Evolutionary conservation across 306 rosid species (phyloP).

Genomic region (Vachellia pachyceras): DNA sequence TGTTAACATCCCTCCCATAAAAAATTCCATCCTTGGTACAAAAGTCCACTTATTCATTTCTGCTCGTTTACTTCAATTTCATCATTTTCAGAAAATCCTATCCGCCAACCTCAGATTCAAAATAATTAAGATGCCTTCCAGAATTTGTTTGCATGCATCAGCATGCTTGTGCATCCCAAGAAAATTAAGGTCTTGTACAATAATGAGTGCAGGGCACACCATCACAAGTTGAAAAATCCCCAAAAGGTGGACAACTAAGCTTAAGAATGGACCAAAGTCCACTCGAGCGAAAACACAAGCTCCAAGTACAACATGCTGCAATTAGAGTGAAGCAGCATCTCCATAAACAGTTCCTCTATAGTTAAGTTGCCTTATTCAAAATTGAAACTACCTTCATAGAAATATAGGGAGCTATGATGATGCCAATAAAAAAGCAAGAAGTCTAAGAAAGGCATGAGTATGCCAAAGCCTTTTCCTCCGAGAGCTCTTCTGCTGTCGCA

Average conservation of each 20-base stretch:
- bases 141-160: conserved; percentile 15
- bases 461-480: conserved; percentile 91
- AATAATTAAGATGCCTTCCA: background rate
- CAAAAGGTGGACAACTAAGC: background rate
- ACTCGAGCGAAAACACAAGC: conserved; percentile 41
- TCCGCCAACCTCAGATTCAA: background rate
- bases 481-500: conserved; percentile 79
- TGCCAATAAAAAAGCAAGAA: conserved; percentile 8
- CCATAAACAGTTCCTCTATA: conserved; percentile 48
- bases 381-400: conserved; percentile 43
- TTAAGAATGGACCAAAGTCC: background rate
- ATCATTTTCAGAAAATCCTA: background rate
- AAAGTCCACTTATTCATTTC: no score
- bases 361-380: conserved; percentile 64
- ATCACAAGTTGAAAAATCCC: conserved; percentile 1
- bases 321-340: conserved; percentile 41
- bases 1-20: no score
- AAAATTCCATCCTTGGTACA: no score
- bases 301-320: conserved; percentile 44
- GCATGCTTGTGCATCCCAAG: conserved; percentile 45
- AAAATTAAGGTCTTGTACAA: conserved; percentile 26
- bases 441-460: conserved; percentile 85
- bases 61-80: background rate
- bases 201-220: conserved; percentile 7
- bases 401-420: conserved; percentile 41